Base-by-base conservation (phyloP, 2,329 filamentous ascomycete genomes). In the Sphaerulina musiva region DNA sequence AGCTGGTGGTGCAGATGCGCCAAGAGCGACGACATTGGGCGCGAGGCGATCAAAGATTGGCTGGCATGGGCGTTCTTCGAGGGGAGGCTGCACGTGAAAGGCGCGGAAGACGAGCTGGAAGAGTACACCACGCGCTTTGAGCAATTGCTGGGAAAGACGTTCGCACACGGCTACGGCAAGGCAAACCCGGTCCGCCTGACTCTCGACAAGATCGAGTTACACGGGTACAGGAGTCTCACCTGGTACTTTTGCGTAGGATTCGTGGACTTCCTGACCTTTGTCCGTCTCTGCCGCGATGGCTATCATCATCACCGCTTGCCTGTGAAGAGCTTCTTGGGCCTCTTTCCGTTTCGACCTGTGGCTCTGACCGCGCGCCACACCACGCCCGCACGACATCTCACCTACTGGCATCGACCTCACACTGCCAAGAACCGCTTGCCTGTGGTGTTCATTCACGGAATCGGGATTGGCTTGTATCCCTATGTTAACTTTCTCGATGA, bases 381-480 rank as follows among this genome's bases (percentile, higher is more conserved):
- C 17, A 84, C 82, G 1, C 73, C 76, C 2, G 76, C 76, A 3
- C 62, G 71, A 6, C 68, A 72, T 10, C 59, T 86, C 4, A 77
- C 78, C 56, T 87, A 88, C 72, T 88, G 58, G 58, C 43, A 84
- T 63, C 78, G 79, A 1, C 81, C 81, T 3, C 84, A 87, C 63
- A 80, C 75, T 0, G 82, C 80, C 1, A 76, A 75, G 48, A 78
- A 73, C 1, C 74, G 74, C 42, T 69, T 79, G 0, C 85, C 85
- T 0, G 69, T 88, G 6, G 68, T 89, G 2, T 88, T 87, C 69
- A 74, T 87, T 47, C 85, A 88, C 61, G 85, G 85, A 14, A 86
- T 87, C 46, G 84, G 85, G 41, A 61, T 88, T 54, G 85, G 85
- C 0, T 43, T 60, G 2, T 56, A 60, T 23, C 58, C 58, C 70